phyloP scores from a whole-genome alignment of 2,329 filamentous ascomycete species.

The Pseudopyricularia javanii region DNA sequence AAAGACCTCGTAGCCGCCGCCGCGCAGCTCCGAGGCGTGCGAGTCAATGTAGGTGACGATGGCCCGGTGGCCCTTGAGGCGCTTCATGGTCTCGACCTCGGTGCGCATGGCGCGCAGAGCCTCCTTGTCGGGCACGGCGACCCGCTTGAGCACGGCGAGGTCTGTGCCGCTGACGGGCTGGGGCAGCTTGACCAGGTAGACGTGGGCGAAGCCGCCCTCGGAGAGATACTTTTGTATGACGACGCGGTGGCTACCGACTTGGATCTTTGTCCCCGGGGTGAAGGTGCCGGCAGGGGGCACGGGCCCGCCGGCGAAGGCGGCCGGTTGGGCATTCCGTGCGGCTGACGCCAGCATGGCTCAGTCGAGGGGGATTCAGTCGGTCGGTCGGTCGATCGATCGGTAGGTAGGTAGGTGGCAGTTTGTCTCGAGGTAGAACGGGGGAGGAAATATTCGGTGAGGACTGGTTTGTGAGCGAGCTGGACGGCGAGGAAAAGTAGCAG shows the following conservation, averaged over 20 bases:
- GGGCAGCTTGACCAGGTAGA: slow-evolving; percentile 86
- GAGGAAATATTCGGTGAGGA: neutral
- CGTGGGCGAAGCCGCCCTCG: slow-evolving; percentile 95
- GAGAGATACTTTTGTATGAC: slow-evolving; percentile 95
- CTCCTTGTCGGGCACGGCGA: slow-evolving; percentile 93
- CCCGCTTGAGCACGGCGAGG: slow-evolving; percentile 79
- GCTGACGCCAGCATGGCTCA: slow-evolving; percentile 6
- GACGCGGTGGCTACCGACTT: slow-evolving; percentile 84
- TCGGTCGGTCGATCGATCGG: neutral
- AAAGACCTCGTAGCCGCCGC: slow-evolving; percentile 94
- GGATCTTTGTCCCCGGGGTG: slow-evolving; percentile 86
- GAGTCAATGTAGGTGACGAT: slow-evolving; percentile 99
- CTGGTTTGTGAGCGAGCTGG: neutral
- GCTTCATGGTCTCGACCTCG: slow-evolving; percentile 99
- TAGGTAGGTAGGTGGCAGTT: neutral
- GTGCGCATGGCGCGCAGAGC: slow-evolving; percentile 91
- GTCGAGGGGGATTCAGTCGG: neutral
- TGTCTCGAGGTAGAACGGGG: neutral
- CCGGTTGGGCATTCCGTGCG: slow-evolving; percentile 11
- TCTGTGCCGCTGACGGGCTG: slow-evolving; percentile 67
- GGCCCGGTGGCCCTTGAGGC: slow-evolving; percentile 86
- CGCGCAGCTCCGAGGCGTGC: slow-evolving; percentile 85
- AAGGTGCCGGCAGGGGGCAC: slow-evolving; percentile 72
- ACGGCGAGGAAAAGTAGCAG: no score
- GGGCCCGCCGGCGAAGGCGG: slow-evolving; percentile 27